phyloP scores from a whole-genome alignment of 495 filamentous ascomycete species.

The Xylaria sp. region DNA sequence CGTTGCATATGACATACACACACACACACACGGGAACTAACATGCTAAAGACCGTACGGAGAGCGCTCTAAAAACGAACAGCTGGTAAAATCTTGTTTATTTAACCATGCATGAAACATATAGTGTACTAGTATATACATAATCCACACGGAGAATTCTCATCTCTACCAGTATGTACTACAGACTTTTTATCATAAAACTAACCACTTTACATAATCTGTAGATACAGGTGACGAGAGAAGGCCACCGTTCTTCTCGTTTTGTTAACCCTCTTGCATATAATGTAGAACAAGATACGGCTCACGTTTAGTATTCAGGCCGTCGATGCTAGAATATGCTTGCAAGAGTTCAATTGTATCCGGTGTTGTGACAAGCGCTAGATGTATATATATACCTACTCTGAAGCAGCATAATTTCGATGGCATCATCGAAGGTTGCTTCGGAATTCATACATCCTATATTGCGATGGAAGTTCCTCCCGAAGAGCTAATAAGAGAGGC shows the following conservation, averaged over 20 bases:
- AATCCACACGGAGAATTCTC: conserved; percentile 7
- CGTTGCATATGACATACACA: no score
- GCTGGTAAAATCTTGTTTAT: neutral
- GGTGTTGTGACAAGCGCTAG: neutral
- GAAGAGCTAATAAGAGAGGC: no score
- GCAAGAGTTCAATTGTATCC: neutral
- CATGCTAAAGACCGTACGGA: conserved; percentile 1
- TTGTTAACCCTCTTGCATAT: neutral
- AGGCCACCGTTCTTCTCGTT: neutral
- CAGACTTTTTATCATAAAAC: no score
- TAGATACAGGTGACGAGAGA: neutral
- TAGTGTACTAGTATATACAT: conserved; percentile 5
- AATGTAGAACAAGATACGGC: neutral
- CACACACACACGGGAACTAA: conserved; percentile 1
- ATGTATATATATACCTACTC: neutral
- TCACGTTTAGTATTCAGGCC: neutral
- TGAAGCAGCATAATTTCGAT: neutral
- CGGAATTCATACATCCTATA: no score
- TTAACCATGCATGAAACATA: neutral
- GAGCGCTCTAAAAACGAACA: neutral
- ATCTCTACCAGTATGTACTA: neutral
- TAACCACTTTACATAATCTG: no score
- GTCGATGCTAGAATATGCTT: neutral
- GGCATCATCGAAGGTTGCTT: no score
- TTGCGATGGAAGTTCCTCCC: no score